Conservation (phyloP, 768 basidiomycete genomes). For the Tricholoma flavovirens region DNA sequence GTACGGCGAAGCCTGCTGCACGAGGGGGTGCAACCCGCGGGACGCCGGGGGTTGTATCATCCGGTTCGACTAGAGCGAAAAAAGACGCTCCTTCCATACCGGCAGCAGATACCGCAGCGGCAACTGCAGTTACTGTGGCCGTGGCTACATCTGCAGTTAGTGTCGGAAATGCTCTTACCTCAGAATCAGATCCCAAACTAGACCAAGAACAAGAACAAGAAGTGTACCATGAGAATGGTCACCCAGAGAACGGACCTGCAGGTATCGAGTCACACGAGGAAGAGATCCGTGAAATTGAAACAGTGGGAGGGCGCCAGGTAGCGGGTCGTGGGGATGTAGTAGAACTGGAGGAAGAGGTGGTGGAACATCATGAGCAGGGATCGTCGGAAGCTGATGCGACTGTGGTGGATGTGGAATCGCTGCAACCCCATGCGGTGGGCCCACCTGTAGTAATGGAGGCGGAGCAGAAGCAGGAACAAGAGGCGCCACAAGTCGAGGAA, state of each 20-base stretch:
- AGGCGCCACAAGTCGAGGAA: neutral
- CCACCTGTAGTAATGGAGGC: no score
- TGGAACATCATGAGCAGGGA: neutral
- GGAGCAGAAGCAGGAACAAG: neutral
- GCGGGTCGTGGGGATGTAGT: neutral
- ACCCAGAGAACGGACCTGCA: neutral
- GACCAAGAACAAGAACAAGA: slow-evolving; percentile 7
- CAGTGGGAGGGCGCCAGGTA: neutral
- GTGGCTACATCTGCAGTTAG: slow-evolving; percentile 6
- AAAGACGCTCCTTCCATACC: slow-evolving; percentile 10
- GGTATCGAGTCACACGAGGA: neutral
- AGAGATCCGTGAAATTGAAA: neutral
- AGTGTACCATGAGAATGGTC: slow-evolving; percentile 5
- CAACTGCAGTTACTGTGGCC: slow-evolving; percentile 9
- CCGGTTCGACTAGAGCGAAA: slow-evolving; percentile 18
- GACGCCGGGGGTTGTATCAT: slow-evolving; percentile 16
- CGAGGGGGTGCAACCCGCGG: slow-evolving; percentile 26
- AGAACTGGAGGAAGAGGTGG: neutral
- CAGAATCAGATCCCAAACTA: slow-evolving; percentile 2
- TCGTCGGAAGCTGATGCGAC: neutral
- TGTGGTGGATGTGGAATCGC: neutral
- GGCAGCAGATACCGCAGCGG: slow-evolving; percentile 17
- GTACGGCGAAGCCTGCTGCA: slow-evolving; percentile 18
- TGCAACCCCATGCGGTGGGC: neutral
- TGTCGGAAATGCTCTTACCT: neutral